Base-by-base conservation (phyloP, 1,284 basidiomycete genomes). In the Rhodotorula sp. region DNA sequence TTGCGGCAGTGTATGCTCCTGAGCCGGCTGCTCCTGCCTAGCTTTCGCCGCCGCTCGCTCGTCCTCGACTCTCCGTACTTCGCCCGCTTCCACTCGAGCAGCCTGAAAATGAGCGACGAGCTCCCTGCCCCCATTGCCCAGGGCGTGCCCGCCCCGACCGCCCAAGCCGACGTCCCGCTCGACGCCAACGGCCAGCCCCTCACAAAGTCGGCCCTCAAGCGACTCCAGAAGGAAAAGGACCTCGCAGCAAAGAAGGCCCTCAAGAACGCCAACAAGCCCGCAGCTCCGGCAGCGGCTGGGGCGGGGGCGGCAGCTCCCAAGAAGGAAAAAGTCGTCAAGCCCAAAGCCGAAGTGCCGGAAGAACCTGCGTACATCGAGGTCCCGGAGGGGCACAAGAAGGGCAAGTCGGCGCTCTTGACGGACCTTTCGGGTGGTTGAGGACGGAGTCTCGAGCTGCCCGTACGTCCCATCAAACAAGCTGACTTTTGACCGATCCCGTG, bases 211-310 rank as follows among this genome's bases (percentile, higher is more conserved):
- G 70, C 75, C 26, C 63, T 76, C 50, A 74, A 75, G 67, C 67
- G 67, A 38, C 48, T 72, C 50, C 69, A 76, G 54, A 76, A 76
- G 69, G 75, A 76, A 52, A 71, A 68, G 45, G 67, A 62, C n/a
- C 64, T 75, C 56, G 75, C 75, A 3, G 75, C 75, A 16, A 75
- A 72, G 45, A 76, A 76, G 70, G 75, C 73, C 8, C 69, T 76
- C 67, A 76, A 76, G 68, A 57, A 55, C 26, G 26, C 60, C 7
- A 60, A 55, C 21, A 71, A 71, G 50, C 34, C 66, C 5, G 45
- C 23, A 16, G n/a, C 28, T 43, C 31, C 18, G 4, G 15, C 26
- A 4, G 38, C 47, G 14, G 57, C 55, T 6, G 28, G n/a, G 2
- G 28, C 34, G 0, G 43, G 58, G 10, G 21, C 38, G 10, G 21